Evolutionary conservation across 176 grass and related monocot species (phyloP).

Genomic region (Zoysia pacifica): DNA sequence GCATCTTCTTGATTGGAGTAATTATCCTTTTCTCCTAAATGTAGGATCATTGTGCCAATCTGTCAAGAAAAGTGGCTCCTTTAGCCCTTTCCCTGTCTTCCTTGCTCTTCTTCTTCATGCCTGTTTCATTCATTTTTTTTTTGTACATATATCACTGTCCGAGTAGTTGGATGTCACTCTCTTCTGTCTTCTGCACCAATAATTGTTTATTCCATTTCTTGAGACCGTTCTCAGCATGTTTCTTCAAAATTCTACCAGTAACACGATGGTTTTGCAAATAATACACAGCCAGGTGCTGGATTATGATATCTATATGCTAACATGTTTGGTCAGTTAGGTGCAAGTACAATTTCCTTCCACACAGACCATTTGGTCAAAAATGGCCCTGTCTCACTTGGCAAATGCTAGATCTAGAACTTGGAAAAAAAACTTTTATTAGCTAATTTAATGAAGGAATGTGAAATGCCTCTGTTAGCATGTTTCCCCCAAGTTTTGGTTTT

Average conservation of each 20-base stretch:
- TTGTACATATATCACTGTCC: constrained; percentile 22
- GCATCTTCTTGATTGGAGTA: constrained; percentile 10
- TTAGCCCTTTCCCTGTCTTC: constrained; percentile 19
- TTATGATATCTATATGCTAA: not conserved
- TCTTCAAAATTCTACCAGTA: not conserved
- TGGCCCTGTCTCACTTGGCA: not conserved
- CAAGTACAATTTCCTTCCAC: not conserved
- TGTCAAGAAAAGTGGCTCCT: constrained; percentile 29
- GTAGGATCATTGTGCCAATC: constrained; percentile 21
- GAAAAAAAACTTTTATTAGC: constrained; percentile 18
- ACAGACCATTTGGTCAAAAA: not conserved
- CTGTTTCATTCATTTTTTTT: constrained; percentile 15
- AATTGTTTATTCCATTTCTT: not conserved
- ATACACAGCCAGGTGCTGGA: constrained; percentile 11
- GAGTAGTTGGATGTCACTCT: constrained; percentile 24
- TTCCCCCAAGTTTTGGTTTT: not conserved
- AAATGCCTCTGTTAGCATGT: constrained; percentile 16
- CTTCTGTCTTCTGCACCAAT: constrained; percentile 10
- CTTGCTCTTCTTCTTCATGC: constrained; percentile 31
- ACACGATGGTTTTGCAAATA: not conserved
- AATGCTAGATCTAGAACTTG: constrained; percentile 11
- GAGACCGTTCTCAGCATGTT: not conserved
- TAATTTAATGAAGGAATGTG: constrained; percentile 23
- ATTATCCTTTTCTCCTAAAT: not conserved
- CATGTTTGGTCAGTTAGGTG: not conserved